A percentile compares a stretch with the other conserved stretches of the same genome.
phyloP scores from a whole-genome alignment of 257 asterid species.

The Salvia rosmarinus region DNA sequence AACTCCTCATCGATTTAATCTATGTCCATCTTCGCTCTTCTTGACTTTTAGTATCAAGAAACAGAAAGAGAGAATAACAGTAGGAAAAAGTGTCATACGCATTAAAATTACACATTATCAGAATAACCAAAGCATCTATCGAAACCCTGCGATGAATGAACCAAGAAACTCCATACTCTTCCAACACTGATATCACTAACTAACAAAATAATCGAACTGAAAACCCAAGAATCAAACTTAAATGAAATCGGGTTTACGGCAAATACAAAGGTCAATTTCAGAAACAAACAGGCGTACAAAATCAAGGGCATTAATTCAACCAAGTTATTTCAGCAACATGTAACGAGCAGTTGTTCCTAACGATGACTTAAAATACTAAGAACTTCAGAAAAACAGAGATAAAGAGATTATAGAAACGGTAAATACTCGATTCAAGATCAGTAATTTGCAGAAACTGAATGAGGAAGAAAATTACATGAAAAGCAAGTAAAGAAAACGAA shows the following conservation, averaged over 20 bases:
- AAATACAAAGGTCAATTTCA: conserved; percentile 39
- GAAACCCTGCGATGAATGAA: not conserved
- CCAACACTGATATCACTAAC: conserved; percentile 26
- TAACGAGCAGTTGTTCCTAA: not conserved
- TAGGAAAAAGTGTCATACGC: not conserved
- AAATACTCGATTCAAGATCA: not conserved
- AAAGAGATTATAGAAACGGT: not conserved
- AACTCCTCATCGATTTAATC: conserved; percentile 16
- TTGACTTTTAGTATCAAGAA: not conserved
- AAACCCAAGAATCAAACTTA: conserved; percentile 31
- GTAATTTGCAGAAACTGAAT: not conserved
- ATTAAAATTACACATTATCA: conserved; percentile 6
- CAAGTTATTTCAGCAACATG: not conserved
- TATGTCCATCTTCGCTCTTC: not conserved
- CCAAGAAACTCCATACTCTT: conserved; percentile 6
- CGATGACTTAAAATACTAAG: not conserved
- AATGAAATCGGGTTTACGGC: conserved; percentile 36
- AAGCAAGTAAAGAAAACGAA: not conserved
- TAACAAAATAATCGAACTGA: conserved; percentile 12
- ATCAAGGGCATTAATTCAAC: not conserved
- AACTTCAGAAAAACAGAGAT: too few species aligned
- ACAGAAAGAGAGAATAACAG: not conserved
- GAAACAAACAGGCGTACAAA: conserved; percentile 26
- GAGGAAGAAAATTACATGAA: conserved; percentile 22
- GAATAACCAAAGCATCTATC: not conserved